Base-by-base conservation (phyloP, 352 stramenopile species). In the Phytophthora multivora region DNA sequence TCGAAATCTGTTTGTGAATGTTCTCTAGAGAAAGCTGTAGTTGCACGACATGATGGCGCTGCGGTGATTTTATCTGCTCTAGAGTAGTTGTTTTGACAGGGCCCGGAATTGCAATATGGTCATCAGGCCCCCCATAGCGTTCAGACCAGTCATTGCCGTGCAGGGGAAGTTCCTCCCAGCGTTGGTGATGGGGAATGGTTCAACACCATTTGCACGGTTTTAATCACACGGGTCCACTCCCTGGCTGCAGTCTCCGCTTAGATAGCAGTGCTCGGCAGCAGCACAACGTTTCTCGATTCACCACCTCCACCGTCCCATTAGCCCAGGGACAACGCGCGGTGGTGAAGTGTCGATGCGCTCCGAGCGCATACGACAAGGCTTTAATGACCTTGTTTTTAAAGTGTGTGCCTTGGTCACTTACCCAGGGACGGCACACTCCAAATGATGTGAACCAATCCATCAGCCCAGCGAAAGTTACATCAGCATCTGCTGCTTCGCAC, bases 301-400 rank as follows among this genome's bases (percentile, higher is more conserved):
- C 62, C 0, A 77, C 63, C 7, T 79, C 61, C 0, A 80, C 57
- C 1, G 62, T 77, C 3, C 65, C 74, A 21, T 45, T 54, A 5
- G 47, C 18, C 26, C 47, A 54, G 2, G 30, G 47, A 12, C 47
- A 54, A 4, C 47, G 8, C 1, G 68, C 51, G 0, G 47, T 71
- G 0, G 62, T 51, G 28, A 83, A 77, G 16, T 73, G 62, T 9
- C 80, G 63, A 3, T 69, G 52, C 15, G 35, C 45, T 0, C 55
- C 54, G 0, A 72, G 31, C 2, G 50, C 12, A 4, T 57, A 16
- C 1, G 54, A 51, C 0, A 73, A 15, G 1, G 62, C 33, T 15
- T 70, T 35, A 3, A 77, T 71, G 1, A 58, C 31, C 28, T 46
- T 38, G 41, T 77, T 78, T 28, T 77, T 79, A 33, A 80, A 80